A percentile compares a stretch with the other conserved stretches of the same genome.
phyloP scores from a whole-genome alignment of 495 filamentous ascomycete genomes.

The Daldinia concentrica region DNA sequence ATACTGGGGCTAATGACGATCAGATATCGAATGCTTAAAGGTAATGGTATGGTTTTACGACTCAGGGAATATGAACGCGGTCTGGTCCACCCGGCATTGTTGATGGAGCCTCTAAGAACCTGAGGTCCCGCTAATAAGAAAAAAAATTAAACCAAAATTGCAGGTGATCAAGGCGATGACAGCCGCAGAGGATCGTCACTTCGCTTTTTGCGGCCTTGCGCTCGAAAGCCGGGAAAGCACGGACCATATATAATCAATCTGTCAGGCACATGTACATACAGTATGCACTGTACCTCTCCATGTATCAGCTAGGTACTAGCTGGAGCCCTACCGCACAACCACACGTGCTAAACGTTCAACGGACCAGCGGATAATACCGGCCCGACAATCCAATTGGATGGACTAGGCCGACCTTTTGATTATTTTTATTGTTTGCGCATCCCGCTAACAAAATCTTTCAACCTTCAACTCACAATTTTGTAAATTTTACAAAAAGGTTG shows the following conservation, averaged over 20 bases:
- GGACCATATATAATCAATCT: not conserved
- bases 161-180: constrained; percentile 3
- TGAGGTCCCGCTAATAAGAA: constrained; percentile 8
- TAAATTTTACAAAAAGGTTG: not conserved
- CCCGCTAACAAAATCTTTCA: constrained; percentile 20
- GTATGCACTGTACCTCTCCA: too few relatives aligned
- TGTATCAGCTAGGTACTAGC: too few relatives aligned
- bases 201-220: constrained; percentile 10
- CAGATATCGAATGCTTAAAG: constrained; percentile 10
- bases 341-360: constrained; percentile 3
- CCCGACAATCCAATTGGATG: constrained; percentile 30
- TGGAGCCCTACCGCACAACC: not conserved
- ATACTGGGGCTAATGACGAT: constrained; percentile 19
- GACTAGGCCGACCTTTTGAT: constrained; percentile 8
- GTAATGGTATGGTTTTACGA: not conserved
- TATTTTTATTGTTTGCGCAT: constrained; percentile 10
- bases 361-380: constrained; percentile 24
- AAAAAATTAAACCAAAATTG: constrained; percentile 4
- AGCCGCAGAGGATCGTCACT: not conserved
- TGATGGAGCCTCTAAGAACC: not conserved
- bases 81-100: constrained; percentile 1
- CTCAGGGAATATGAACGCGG: not conserved
- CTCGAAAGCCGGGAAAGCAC: not conserved
- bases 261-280: not conserved
- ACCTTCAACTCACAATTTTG: constrained; percentile 8